phyloP scores from a whole-genome alignment of 1,284 basidiomycete species.

The Melampsora abietis-canadensis region DNA sequence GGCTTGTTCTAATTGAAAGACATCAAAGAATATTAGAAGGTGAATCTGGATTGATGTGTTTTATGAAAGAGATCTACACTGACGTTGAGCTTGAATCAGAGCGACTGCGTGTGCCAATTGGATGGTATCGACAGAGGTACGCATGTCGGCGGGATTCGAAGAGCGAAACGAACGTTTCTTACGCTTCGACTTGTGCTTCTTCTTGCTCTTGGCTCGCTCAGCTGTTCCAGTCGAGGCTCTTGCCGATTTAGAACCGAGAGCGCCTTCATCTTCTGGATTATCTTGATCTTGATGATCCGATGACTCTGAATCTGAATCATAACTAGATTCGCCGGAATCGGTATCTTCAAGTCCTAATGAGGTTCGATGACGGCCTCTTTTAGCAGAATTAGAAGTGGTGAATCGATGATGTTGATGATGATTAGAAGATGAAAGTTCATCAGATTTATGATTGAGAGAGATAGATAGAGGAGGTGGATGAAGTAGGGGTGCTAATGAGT shows the following conservation, averaged over 20 bases:
- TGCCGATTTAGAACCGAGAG: background rate
- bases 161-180: slow-evolving; percentile 9
- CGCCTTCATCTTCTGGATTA: background rate
- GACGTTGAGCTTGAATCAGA: slow-evolving; percentile 30
- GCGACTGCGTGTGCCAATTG: slow-evolving; percentile 33
- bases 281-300: background rate
- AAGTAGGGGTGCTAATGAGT: background rate
- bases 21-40: background rate
- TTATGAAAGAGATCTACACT: background rate
- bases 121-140: slow-evolving; percentile 23
- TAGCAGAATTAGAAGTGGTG: background rate
- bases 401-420: background rate
- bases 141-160: background rate
- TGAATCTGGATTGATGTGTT: background rate
- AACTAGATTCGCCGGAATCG: background rate
- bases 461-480: background rate
- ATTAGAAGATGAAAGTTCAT: background rate
- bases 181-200: background rate
- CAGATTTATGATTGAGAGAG: background rate
- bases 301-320: background rate
- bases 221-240: background rate
- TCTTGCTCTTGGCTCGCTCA: slow-evolving; percentile 1
- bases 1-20: slow-evolving; percentile 3
- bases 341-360: background rate
- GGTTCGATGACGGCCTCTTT: background rate